phyloP scores from a whole-genome alignment of 2,329 filamentous ascomycete genomes.

The Aureobasidium sp. region DNA sequence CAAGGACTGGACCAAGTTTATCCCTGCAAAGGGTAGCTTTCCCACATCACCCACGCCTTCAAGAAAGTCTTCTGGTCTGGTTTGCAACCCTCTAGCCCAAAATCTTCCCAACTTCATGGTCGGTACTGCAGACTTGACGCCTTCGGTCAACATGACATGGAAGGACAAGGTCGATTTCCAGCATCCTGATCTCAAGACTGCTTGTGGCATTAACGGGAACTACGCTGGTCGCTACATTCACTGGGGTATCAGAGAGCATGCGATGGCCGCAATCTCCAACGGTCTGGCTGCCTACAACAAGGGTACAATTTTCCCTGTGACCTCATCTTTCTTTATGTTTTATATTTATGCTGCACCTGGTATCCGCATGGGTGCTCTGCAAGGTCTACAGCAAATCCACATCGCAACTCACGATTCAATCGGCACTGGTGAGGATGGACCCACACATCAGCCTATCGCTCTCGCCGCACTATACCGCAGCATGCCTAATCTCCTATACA shows the following conservation, averaged over 20 bases:
- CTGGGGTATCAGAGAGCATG: constrained; percentile 53
- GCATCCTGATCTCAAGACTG: constrained; percentile 24
- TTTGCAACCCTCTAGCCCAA: constrained; percentile 29
- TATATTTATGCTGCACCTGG: constrained; percentile 31
- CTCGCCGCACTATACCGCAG: constrained; percentile 27
- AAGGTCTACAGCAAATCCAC: constrained; percentile 28
- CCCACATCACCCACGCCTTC: constrained; percentile 41
- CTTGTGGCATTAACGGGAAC: constrained; percentile 45
- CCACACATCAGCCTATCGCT: constrained; percentile 31
- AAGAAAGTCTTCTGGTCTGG: constrained; percentile 40
- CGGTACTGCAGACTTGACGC: constrained; percentile 29
- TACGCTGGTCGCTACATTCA: constrained; percentile 44
- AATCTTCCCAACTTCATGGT: constrained; percentile 27
- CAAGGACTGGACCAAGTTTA: constrained; percentile 39
- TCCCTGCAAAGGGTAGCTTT: constrained; percentile 38
- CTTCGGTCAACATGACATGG: constrained; percentile 29
- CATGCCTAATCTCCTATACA: constrained; percentile 31
- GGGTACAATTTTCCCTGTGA: constrained; percentile 29
- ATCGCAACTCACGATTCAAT: constrained; percentile 32
- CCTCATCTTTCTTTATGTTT: constrained; percentile 32
- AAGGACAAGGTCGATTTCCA: constrained; percentile 45
- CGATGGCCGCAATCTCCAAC: constrained; percentile 47
- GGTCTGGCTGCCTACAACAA: constrained; percentile 29
- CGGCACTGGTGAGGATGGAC: constrained; percentile 29
- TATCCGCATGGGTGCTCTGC: constrained; percentile 30